Percentiles rank a stretch among this genome's conserved stretches.
phyloP scores from a whole-genome alignment of 2,329 filamentous ascomycete species.

The Botrytis paeoniae region DNA sequence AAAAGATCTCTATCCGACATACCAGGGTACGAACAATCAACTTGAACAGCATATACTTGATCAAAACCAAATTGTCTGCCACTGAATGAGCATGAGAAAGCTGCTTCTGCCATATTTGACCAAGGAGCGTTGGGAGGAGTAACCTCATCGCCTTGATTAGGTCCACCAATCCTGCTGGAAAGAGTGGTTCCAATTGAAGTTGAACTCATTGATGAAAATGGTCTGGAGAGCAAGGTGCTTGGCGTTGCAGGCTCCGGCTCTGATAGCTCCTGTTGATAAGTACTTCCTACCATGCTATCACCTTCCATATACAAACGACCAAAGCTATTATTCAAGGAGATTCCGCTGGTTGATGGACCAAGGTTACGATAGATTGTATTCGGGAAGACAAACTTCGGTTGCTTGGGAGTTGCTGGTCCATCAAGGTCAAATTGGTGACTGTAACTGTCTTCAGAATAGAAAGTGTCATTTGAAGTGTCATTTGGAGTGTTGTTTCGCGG shows the following conservation, averaged over 20 bases:
- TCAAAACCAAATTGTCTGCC: slow-evolving; percentile 35
- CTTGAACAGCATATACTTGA: slow-evolving; percentile 33
- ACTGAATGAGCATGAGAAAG: slow-evolving; percentile 30
- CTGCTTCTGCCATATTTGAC: slow-evolving; percentile 26
- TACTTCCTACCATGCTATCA: slow-evolving; percentile 6
- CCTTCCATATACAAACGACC: slow-evolving; percentile 5
- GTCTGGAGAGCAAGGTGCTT: background rate
- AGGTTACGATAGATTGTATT: background rate
- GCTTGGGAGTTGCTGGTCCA: slow-evolving; percentile 7
- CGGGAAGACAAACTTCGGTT: background rate
- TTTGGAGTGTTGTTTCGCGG: slow-evolving; percentile 21
- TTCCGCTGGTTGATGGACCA: background rate
- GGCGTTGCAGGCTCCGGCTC: background rate
- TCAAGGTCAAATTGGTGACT: background rate
- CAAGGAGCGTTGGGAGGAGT: background rate
- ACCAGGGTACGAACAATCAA: slow-evolving; percentile 22
- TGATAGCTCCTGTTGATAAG: background rate
- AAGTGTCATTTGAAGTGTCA: background rate
- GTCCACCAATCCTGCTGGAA: slow-evolving; percentile 12
- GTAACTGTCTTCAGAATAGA: background rate
- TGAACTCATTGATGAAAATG: background rate
- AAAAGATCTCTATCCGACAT: slow-evolving; percentile 28
- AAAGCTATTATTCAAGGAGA: slow-evolving; percentile 7
- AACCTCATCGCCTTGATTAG: background rate
- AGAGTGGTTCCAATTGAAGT: background rate